These are phyloP conservation scores for Emericellopsis atlantica DNA, from an alignment of 2,329 filamentous ascomycete species.

Conservation along the genomic window DNA sequence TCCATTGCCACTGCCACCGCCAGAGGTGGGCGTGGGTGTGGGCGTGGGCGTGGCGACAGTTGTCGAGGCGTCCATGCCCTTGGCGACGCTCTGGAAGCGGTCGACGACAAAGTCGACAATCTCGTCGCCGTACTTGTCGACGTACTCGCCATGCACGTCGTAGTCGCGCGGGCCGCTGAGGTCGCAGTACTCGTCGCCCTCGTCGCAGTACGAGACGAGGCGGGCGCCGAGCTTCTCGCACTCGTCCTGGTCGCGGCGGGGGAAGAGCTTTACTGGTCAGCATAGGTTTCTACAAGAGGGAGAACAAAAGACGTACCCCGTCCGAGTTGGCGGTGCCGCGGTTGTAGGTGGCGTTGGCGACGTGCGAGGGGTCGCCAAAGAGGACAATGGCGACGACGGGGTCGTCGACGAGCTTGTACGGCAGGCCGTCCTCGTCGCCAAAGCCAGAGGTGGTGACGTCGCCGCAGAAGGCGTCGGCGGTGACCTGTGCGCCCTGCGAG, in stretches of 20 bases:
- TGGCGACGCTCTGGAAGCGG: conserved; percentile 12
- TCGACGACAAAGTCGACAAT: conserved; percentile 21
- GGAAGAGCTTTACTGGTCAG: conserved; percentile 17
- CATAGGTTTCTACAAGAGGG: too few species aligned
- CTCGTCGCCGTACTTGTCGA: conserved; percentile 18
- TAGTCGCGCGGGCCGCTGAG: conserved; percentile 11
- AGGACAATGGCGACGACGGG: conserved; percentile 24
- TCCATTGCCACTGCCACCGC: neutral
- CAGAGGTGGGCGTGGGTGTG: too few species aligned
- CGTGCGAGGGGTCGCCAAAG: conserved; percentile 28
- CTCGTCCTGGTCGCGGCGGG: conserved; percentile 16
- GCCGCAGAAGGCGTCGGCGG: conserved; percentile 22
- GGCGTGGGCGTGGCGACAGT: neutral
- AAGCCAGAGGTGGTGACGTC: conserved; percentile 7
- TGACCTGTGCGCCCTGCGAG: conserved; percentile 28
- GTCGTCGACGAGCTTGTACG: conserved; percentile 14
- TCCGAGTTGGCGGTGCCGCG: conserved; percentile 20
- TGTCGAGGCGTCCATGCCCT: neutral
- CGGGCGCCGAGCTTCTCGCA: conserved; percentile 22
- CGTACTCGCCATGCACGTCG: conserved; percentile 20
- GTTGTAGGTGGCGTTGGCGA: conserved; percentile 20
- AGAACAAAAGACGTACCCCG: conserved; percentile 18
- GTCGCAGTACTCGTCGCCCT: conserved; percentile 27
- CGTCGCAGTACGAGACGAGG: conserved; percentile 27
- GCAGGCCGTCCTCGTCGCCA: conserved; percentile 12